Conservation (phyloP, 1,284 basidiomycete genomes). For the Grifola frondosa region DNA sequence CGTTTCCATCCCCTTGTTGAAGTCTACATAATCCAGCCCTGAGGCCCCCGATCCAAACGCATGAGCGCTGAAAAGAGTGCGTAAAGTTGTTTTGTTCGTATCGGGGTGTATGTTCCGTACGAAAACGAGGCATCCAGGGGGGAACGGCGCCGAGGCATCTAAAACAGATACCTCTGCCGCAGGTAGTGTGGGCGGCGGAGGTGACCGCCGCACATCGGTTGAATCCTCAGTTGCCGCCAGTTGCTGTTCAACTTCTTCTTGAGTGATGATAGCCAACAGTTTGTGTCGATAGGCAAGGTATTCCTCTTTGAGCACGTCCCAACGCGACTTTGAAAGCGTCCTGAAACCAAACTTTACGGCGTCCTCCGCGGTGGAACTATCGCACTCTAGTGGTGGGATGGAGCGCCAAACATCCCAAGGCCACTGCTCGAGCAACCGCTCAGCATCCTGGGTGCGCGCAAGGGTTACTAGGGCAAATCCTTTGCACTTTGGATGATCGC, state of each 20-base stretch:
- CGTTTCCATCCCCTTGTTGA: slow-evolving; percentile 70
- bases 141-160: slow-evolving; percentile 45
- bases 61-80: slow-evolving; percentile 48
- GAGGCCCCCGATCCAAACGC: slow-evolving; percentile 31
- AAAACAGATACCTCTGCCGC: neutral
- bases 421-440: slow-evolving; percentile 50
- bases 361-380: slow-evolving; percentile 30
- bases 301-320: slow-evolving; percentile 62
- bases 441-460: slow-evolving; percentile 36
- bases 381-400: slow-evolving; percentile 3
- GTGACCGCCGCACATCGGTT: neutral
- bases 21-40: slow-evolving; percentile 72
- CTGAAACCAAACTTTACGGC: slow-evolving; percentile 61
- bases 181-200: neutral
- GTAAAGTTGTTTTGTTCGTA: slow-evolving; percentile 78
- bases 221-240: neutral
- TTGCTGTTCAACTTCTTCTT: neutral
- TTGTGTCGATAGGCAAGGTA: slow-evolving; percentile 57
- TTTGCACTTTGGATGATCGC: slow-evolving; percentile 56
- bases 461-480: slow-evolving; percentile 72
- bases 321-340: slow-evolving; percentile 50
- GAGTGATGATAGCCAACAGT: slow-evolving; percentile 48
- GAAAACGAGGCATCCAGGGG: slow-evolving; percentile 65
- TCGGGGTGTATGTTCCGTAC: slow-evolving; percentile 66
- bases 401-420: slow-evolving; percentile 49